These are phyloP conservation scores for Mucor mucedo DNA, from an alignment of 371 early-diverging fungal species.

Conservation along the genomic window DNA sequence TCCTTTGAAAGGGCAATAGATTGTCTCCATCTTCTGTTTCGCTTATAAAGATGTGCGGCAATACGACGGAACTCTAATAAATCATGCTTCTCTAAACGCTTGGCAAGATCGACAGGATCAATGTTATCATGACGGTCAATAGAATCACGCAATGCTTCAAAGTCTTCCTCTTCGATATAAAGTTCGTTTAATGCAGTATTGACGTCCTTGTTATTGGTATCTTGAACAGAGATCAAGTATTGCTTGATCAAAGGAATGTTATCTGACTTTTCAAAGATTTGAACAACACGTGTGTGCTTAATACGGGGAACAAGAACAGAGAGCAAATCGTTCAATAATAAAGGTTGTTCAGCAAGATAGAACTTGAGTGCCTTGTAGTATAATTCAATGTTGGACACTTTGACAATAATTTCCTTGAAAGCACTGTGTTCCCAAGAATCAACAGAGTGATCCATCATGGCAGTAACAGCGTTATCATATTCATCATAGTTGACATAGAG, in stretches of 20 bases:
- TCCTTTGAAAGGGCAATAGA: slow-evolving; percentile 94
- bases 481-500: slow-evolving; percentile 98
- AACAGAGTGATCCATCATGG: slow-evolving; percentile 92
- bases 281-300: slow-evolving; percentile 95
- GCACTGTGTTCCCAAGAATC: slow-evolving; percentile 95
- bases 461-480: slow-evolving; percentile 93
- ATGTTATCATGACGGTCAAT: slow-evolving; percentile 92
- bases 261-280: slow-evolving; percentile 94
- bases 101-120: slow-evolving; percentile 89
- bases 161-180: slow-evolving; percentile 97
- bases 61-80: slow-evolving; percentile 96
- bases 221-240: slow-evolving; percentile 91
- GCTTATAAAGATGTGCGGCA: slow-evolving; percentile 92
- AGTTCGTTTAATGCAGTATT: slow-evolving; percentile 95
- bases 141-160: slow-evolving; percentile 85
- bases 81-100: slow-evolving; percentile 92
- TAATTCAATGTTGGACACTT: slow-evolving; percentile 94
- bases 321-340: slow-evolving; percentile 90
- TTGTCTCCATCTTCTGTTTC: slow-evolving; percentile 94
- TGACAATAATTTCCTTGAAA: slow-evolving; percentile 95
- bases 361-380: slow-evolving; percentile 97
- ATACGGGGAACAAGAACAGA: slow-evolving; percentile 86
- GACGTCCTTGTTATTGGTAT: slow-evolving; percentile 89
- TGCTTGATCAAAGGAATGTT: slow-evolving; percentile 95
- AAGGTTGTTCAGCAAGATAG: slow-evolving; percentile 94